A percentile compares a stretch with the other conserved stretches of the same genome.
Evolutionary conservation across 192 early-diverging fungal genomes (phyloP).

Genomic region (Dissophora ornata): DNA sequence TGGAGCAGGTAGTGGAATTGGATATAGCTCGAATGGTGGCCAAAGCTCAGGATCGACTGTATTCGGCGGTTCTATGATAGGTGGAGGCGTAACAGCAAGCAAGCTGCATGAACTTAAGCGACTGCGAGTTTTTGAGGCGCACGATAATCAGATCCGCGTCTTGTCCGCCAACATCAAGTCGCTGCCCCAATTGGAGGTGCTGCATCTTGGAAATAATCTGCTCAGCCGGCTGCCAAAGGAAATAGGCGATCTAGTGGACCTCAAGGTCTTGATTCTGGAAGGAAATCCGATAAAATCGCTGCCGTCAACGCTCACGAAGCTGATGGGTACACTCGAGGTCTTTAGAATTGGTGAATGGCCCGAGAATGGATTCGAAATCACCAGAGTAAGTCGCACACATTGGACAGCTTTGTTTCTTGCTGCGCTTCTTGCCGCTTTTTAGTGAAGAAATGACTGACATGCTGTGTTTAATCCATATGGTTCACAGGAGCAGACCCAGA

Average conservation of each 20-base stretch:
- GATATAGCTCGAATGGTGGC: background rate
- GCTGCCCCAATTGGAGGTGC: conserved; percentile 41
- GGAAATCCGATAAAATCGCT: conserved; percentile 55
- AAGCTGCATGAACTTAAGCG: conserved; percentile 50
- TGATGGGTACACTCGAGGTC: conserved; percentile 53
- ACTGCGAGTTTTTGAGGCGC: conserved; percentile 52
- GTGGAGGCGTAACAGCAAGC: conserved; percentile 44
- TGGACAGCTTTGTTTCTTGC: no score
- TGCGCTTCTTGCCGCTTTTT: no score
- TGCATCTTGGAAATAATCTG: conserved; percentile 53
- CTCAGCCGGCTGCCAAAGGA: conserved; percentile 49
- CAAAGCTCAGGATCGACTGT: background rate
- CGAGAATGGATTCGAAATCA: conserved; percentile 54
- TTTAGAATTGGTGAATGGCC: conserved; percentile 62
- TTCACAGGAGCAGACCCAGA: conserved; percentile 32
- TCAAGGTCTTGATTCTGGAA: conserved; percentile 48
- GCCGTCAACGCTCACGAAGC: conserved; percentile 49
- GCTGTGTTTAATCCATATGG: background rate
- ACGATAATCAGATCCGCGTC: conserved; percentile 60
- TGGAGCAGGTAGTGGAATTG: background rate
- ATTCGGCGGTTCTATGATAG: conserved; percentile 3
- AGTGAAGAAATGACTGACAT: background rate
- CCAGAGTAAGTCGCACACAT: no score
- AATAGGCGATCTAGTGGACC: conserved; percentile 42
- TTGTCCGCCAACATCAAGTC: conserved; percentile 58